phyloP scores from a whole-genome alignment of 805 yeast species.

The Huiozyma naganishii region DNA sequence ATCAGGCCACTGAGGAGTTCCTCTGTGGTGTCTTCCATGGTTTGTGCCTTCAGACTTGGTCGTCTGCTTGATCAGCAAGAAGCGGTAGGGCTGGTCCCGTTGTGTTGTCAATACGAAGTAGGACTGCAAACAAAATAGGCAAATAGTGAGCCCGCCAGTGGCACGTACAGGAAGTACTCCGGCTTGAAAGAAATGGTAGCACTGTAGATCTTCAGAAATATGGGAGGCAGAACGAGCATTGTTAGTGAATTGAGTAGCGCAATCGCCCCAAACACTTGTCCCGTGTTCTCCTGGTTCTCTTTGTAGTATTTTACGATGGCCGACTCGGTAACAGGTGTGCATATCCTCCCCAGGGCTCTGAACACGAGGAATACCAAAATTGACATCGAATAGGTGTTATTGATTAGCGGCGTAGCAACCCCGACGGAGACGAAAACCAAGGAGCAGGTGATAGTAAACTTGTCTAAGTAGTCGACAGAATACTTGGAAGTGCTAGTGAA shows the following conservation, averaged over 20 bases:
- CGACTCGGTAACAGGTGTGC: constrained; percentile 49
- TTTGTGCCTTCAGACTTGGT: too few species aligned
- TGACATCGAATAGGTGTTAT: constrained; percentile 10
- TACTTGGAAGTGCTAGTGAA: constrained; percentile 27
- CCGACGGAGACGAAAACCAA: constrained; percentile 31
- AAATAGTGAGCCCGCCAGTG: constrained; percentile 10
- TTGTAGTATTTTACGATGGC: constrained; percentile 51
- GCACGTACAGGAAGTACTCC: constrained; percentile 27
- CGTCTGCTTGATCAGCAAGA: too few species aligned
- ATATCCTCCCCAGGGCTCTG: constrained; percentile 38
- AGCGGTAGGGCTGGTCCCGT: too few species aligned
- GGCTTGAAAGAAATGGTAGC: constrained; percentile 32
- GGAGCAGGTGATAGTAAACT: constrained; percentile 27
- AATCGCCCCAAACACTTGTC: constrained; percentile 65
- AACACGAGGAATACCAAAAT: constrained; percentile 28
- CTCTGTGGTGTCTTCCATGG: too few species aligned
- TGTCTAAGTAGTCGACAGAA: constrained; percentile 46
- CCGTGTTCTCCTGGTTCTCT: constrained; percentile 43
- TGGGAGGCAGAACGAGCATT: constrained; percentile 39
- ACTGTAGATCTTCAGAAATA: constrained; percentile 39
- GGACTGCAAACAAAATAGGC: constrained; percentile 11
- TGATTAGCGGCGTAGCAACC: constrained; percentile 26
- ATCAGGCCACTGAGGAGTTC: too few species aligned
- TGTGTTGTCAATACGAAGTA: constrained; percentile 5
- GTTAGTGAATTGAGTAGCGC: constrained; percentile 46